Percentiles rank a stretch among this genome's conserved stretches.
Conservation (phyloP, 208 protist species). For the Leishmania guyanensis region DNA sequence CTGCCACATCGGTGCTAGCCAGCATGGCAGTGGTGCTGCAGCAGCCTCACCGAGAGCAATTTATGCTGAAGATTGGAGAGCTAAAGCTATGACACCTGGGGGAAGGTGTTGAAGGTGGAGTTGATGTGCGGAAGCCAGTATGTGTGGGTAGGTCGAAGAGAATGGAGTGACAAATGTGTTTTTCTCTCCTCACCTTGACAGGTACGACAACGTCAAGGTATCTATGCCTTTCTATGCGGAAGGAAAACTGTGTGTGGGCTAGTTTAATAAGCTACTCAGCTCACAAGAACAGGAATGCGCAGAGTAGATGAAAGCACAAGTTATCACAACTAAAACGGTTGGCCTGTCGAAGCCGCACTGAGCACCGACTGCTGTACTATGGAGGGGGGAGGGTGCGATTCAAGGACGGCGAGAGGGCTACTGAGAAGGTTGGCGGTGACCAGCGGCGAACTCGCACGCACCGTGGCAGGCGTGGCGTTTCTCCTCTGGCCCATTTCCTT, state of each 20-base stretch:
- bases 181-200: background rate
- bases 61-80: slow-evolving; percentile 72
- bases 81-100: slow-evolving; percentile 46
- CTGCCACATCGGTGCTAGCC: slow-evolving; percentile 67
- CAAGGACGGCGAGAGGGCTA: background rate
- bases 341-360: background rate
- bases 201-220: background rate
- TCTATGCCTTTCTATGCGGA: background rate
- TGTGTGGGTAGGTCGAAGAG: slow-evolving; percentile 3
- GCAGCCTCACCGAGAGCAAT: slow-evolving; percentile 66
- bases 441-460: background rate
- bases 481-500: background rate
- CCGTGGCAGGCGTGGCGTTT: background rate
- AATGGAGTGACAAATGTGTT: background rate
- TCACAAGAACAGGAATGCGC: background rate
- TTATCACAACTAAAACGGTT: background rate
- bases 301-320: background rate
- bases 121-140: background rate
- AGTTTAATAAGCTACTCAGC: background rate
- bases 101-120: background rate
- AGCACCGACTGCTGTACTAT: background rate
- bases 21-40: slow-evolving; percentile 65
- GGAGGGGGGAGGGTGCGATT: too few species aligned
- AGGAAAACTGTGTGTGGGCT: background rate
- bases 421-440: background rate